Evolutionary conservation across 2,329 filamentous ascomycete species (phyloP).

Genomic region (Cadophora luteo-olivacea): DNA sequence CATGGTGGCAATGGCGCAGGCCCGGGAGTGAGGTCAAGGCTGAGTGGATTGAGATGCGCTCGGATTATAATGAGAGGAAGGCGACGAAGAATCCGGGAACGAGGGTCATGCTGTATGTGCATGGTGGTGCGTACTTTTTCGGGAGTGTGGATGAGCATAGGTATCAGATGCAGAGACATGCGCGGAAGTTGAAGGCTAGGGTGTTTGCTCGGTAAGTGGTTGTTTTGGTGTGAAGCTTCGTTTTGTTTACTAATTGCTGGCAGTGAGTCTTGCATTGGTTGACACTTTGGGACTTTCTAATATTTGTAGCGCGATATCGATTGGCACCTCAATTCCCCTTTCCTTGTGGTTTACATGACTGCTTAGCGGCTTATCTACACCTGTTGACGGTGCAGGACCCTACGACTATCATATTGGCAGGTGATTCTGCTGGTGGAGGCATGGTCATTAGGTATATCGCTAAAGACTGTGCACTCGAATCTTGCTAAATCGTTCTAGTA

Average conservation of each 20-base stretch:
- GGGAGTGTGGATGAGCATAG: slow-evolving; percentile 95
- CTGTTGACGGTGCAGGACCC: slow-evolving; percentile 79
- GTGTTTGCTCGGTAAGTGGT: slow-evolving; percentile 73
- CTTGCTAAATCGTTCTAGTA: slow-evolving; percentile 45
- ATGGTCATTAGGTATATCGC: slow-evolving; percentile 72
- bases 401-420: slow-evolving; percentile 83
- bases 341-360: slow-evolving; percentile 90
- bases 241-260: slow-evolving; percentile 23
- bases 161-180: slow-evolving; percentile 98
- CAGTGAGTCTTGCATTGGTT: slow-evolving; percentile 33
- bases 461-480: neutral
- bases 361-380: slow-evolving; percentile 84
- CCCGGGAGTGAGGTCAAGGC: slow-evolving; percentile 71
- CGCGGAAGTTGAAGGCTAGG: slow-evolving; percentile 88
- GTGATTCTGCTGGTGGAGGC: slow-evolving; percentile 92
- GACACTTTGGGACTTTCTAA: slow-evolving; percentile 25
- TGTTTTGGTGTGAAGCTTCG: slow-evolving; percentile 25
- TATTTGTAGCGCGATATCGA: slow-evolving; percentile 69
- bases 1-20: slow-evolving; percentile 90
- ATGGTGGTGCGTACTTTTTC: slow-evolving; percentile 95
- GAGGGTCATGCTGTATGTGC: slow-evolving; percentile 90
- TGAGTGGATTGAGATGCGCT: slow-evolving; percentile 97
- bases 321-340: slow-evolving; percentile 95
- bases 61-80: slow-evolving; percentile 77
- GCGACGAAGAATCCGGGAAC: slow-evolving; percentile 64